phyloP scores from a whole-genome alignment of 208 protist species.

The Kentomonas sorsogonicus region DNA sequence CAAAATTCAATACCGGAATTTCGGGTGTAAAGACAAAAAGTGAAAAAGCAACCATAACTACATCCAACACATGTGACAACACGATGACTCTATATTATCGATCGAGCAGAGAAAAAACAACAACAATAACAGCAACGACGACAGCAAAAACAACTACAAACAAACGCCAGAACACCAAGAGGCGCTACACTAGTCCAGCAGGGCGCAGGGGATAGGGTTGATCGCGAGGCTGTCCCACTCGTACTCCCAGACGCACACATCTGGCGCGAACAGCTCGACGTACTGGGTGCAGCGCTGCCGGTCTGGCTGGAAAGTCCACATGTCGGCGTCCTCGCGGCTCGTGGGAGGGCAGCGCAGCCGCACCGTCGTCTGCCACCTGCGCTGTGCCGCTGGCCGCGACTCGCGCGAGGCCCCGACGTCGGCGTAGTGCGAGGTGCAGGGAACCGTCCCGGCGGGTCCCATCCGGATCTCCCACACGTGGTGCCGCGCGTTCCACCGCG shows the following conservation, averaged over 20 bases:
- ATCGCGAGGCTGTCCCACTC: constrained; percentile 53
- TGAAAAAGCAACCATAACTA: no score
- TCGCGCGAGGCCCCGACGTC: neutral
- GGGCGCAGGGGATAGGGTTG: constrained; percentile 75
- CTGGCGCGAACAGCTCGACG: constrained; percentile 38
- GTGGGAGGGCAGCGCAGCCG: constrained; percentile 3
- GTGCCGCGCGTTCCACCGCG: constrained; percentile 49
- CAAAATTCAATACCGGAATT: no score
- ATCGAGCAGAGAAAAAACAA: constrained; percentile 4
- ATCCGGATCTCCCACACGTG: constrained; percentile 52
- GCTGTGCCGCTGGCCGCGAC: constrained; percentile 3
- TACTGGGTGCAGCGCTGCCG: constrained; percentile 60
- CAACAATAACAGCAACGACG: neutral
- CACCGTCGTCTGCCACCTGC: constrained; percentile 3
- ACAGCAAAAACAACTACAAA: neutral
- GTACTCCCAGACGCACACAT: constrained; percentile 75
- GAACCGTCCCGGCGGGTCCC: constrained; percentile 5
- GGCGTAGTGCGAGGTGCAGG: no score
- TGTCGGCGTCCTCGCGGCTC: neutral
- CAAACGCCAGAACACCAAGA: neutral
- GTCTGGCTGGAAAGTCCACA: constrained; percentile 37
- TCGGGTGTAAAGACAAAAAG: no score
- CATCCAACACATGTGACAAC: no score
- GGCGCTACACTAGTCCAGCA: constrained; percentile 17
- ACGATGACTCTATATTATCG: no score